phyloP scores from a whole-genome alignment of 257 asterid genomes.

The Solanum dulcamara region DNA sequence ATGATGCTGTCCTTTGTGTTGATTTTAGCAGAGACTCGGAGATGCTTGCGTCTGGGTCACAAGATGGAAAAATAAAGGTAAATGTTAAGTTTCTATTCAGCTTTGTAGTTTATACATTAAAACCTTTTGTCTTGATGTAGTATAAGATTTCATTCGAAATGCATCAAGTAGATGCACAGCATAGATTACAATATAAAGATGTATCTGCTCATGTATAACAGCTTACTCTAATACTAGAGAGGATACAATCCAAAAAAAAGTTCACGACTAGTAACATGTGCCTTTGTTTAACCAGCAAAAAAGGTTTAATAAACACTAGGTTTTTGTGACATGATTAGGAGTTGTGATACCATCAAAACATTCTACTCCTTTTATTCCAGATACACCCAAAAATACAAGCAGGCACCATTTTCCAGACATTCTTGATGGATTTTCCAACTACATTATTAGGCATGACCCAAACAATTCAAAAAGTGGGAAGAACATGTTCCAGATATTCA shows the following conservation, averaged over 20 bases:
- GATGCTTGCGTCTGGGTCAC: conserved; percentile 95
- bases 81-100: background rate
- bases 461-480: background rate
- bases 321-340: background rate
- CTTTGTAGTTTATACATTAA: background rate
- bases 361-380: background rate
- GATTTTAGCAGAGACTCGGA: conserved; percentile 98
- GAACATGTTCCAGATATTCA: background rate
- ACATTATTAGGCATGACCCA: background rate
- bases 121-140: background rate
- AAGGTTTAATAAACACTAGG: background rate
- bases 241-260: background rate
- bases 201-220: background rate
- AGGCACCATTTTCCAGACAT: background rate
- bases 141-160: background rate
- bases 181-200: background rate
- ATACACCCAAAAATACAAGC: background rate
- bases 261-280: background rate
- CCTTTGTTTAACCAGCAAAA: background rate
- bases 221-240: background rate
- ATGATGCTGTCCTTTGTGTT: conserved; percentile 85
- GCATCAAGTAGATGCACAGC: background rate
- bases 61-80: conserved; percentile 97
- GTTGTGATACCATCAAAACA: background rate
- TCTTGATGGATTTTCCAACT: background rate